A percentile compares a stretch with the other conserved stretches of the same genome.
phyloP scores from a whole-genome alignment of 2,329 filamentous ascomycete genomes.

The Colletotrichum somersetense region DNA sequence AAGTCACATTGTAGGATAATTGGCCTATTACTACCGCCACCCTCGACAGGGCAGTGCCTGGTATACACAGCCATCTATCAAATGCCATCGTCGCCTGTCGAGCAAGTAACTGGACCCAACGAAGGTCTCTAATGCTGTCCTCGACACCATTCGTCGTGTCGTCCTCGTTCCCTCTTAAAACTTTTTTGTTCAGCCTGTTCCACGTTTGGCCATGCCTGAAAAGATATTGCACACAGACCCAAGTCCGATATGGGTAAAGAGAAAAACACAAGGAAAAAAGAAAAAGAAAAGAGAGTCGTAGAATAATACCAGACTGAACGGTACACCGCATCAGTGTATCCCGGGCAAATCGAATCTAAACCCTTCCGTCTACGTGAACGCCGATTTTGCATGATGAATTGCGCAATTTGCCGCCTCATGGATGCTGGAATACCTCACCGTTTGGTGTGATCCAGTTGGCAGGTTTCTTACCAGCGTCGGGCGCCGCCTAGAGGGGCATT shows the following conservation, averaged over 20 bases:
- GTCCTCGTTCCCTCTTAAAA: constrained; percentile 36
- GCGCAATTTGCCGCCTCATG: constrained; percentile 39
- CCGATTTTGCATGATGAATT: constrained; percentile 39
- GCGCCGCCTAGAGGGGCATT: constrained; percentile 60
- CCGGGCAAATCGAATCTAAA: constrained; percentile 35
- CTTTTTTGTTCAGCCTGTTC: constrained; percentile 41
- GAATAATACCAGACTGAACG: constrained; percentile 32
- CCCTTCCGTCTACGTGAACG: constrained; percentile 40
- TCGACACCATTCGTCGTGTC: constrained; percentile 33
- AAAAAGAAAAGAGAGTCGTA: constrained; percentile 23
- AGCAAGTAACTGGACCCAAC: constrained; percentile 37
- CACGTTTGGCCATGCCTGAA: constrained; percentile 40
- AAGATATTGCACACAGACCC: constrained; percentile 33
- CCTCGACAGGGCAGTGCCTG: constrained; percentile 21
- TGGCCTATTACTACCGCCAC: constrained; percentile 34
- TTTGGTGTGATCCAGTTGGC: constrained; percentile 8
- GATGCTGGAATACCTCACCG: constrained; percentile 22
- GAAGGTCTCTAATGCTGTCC: constrained; percentile 37
- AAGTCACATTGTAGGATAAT: constrained; percentile 7
- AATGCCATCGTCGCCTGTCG: constrained; percentile 21
- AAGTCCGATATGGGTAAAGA: constrained; percentile 28
- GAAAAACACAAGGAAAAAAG: constrained; percentile 10
- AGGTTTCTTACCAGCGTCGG: constrained; percentile 61
- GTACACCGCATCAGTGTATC: constrained; percentile 14
- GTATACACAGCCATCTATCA: constrained; percentile 39